Evolutionary conservation across 23 red algal genomes (phyloP), one percentile per base, ranked within the genome.

Genomic region (Gracilariopsis chorda): DNA sequence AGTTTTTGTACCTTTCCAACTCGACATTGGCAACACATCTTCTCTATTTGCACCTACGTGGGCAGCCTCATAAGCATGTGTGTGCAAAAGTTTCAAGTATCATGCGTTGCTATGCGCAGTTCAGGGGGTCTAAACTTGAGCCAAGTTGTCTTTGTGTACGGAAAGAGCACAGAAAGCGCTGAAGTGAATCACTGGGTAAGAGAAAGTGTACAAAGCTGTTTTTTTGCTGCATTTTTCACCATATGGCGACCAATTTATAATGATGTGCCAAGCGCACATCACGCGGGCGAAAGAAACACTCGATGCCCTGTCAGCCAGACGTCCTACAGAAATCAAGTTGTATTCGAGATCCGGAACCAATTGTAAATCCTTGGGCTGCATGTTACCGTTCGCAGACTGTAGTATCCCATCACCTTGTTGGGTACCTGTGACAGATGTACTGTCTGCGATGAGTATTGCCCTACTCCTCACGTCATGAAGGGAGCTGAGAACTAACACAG

Each of bases 1-100:
- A 82, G 77, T 29, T 82, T 82, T 45, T 82, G 48, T 16, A 49
- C 77, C 25, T 82, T 82, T 82, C 77, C 77, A 41, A 82, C 25
- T 14, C 30, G 48, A 61, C 77, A 82, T 61, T 45, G 37, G 14
- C 25, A 49, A 40, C 48, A 82, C 4, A 82, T 10, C 48, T 82
- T 2, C 48, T 82, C 55, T 29, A 61, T 29, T 58, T 29, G 4
- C 3, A 29, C 25, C 48, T 58, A 21, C 41, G 4, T 60, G 9
- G 51, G 77, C 14, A 82, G 1, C 13, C 42, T n/a, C 77, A 82
- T 82, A 10, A 52, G 55, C 77, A 60, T 82, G 55, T 46, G 56
- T 82, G 21, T 82, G 47, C 5, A 82, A 45, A 9, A 45, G 10
- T 44, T 57, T 45, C 14, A 82, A 40, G 48, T 82, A 7, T 56